Percentiles rank a stretch among this genome's conserved stretches.
Evolutionary conservation across 1,284 basidiomycete genomes (phyloP).

Genomic region (Pascua guehoae): DNA sequence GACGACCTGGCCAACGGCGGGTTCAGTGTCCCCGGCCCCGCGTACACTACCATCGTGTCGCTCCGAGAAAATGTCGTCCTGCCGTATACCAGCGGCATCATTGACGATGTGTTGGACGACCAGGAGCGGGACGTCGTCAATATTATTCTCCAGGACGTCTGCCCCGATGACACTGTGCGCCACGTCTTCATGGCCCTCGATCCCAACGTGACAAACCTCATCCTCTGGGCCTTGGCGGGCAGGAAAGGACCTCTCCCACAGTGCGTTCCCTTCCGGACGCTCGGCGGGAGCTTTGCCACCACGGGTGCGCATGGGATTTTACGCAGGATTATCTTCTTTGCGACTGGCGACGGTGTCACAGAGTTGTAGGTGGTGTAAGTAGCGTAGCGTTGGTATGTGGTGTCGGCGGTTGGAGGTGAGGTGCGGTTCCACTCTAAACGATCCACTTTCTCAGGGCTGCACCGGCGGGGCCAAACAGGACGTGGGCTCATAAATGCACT

Average conservation of each 20-base stretch:
- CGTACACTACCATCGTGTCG: conserved; percentile 3
- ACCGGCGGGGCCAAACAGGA: too few species aligned
- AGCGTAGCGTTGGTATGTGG: too few species aligned
- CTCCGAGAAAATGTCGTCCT: neutral
- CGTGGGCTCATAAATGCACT: too few species aligned
- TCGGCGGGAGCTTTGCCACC: neutral
- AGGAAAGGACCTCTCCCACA: neutral
- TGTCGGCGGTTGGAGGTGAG: too few species aligned
- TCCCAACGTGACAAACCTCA: conserved; percentile 7
- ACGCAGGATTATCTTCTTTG: too few species aligned
- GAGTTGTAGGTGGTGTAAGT: too few species aligned
- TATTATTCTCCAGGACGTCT: conserved; percentile 7
- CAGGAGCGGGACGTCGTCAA: neutral
- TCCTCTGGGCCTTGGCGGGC: conserved; percentile 4
- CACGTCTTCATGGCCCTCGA: conserved; percentile 4
- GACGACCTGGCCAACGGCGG: neutral
- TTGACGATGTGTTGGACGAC: conserved; percentile 1
- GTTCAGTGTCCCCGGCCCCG: neutral
- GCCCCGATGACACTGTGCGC: neutral
- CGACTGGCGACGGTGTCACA: too few species aligned
- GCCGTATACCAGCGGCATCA: conserved; percentile 6
- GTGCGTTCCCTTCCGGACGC: neutral
- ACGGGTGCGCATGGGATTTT: too few species aligned
- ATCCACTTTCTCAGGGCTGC: too few species aligned
- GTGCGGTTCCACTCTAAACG: too few species aligned